Evolutionary conservation across 2,329 filamentous ascomycete genomes (phyloP).

Genomic region (Fusarium caatingaense): DNA sequence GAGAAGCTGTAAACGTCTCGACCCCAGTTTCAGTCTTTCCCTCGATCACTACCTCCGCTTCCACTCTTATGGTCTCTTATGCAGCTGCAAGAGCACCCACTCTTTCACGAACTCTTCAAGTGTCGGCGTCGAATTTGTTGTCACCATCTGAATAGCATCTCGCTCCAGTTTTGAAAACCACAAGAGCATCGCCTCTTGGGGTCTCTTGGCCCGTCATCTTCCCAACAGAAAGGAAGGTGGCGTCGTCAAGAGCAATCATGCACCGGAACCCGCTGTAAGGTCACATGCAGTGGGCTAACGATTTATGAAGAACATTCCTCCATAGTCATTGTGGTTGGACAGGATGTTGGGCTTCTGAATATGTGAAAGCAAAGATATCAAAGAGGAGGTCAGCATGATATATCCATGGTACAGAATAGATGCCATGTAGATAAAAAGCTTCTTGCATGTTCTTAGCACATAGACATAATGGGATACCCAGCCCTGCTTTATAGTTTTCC

Average conservation of each 20-base stretch:
- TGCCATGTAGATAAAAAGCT: conserved; percentile 43
- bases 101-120: conserved; percentile 26
- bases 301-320: conserved; percentile 39
- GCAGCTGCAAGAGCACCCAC: conserved; percentile 23
- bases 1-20: conserved; percentile 72
- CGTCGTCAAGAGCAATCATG: conserved; percentile 37
- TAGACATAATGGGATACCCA: conserved; percentile 44
- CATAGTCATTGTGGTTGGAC: conserved; percentile 29
- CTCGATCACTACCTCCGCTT: conserved; percentile 15
- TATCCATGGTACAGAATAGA: conserved; percentile 30
- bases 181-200: conserved; percentile 18
- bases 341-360: conserved; percentile 35
- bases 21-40: conserved; percentile 8
- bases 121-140: conserved; percentile 28
- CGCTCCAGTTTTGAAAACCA: conserved; percentile 9
- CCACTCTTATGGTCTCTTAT: conserved; percentile 28
- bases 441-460: conserved; percentile 42
- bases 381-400: conserved; percentile 31
- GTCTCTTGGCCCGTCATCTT: conserved; percentile 2
- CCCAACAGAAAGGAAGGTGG: conserved; percentile 16
- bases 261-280: conserved; percentile 27
- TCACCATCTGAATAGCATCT: conserved; percentile 27
- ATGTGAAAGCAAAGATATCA: conserved; percentile 35
- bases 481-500: conserved; percentile 47
- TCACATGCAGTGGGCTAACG: conserved; percentile 33